Base-by-base conservation (phyloP, 306 rosid species). In the Castanea mollissima region DNA sequence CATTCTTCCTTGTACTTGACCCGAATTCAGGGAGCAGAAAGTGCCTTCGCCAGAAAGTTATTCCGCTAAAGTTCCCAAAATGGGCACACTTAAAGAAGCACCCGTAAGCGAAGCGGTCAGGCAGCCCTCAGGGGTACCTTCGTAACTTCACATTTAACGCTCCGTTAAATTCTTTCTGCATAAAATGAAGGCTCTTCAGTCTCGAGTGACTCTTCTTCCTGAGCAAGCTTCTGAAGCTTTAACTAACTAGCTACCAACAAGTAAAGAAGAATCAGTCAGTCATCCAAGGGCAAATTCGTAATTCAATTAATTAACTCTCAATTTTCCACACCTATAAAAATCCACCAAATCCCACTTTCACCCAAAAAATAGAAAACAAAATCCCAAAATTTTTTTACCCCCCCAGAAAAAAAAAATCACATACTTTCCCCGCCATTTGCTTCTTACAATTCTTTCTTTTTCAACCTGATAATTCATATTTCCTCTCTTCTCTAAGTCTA, bases 401-500 rank as follows among this genome's bases (percentile, higher is more conserved):
- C 81, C 78, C 59, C 27, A 25, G 1, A 25, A 8, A 41, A 41
- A 70, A 81, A 73, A 27, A 7, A 55, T 49, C 54, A 12, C 86
- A 52, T 81, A 75, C 77, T 85, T 91, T 88, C 94, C 99, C 97
- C 99, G 99, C 99, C 99, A 94, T 82, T 89, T 86, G 87, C 82
- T 69, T 92, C 68, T 72, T 82, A 38, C 78, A 68, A 68, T 25
- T 63, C 68, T 64, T 34, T 18, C 57, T 62, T 63, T 87, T 84
- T 59, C 54, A 49, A 13, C 11, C 16, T 49, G 81, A 67, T 86
- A 41, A 8, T 74, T 85, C 91, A 82, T 89, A 83, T 86, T 88
- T 88, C 89, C 41, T 67, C 82, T 82, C 69, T 65, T 49, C 54
- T 49, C 54, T 49, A 12, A 49, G 54, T 49, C 78, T 87, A 89